Evolutionary conservation across 768 basidiomycete species (phyloP).

Genomic region (Auricularia sp.): DNA sequence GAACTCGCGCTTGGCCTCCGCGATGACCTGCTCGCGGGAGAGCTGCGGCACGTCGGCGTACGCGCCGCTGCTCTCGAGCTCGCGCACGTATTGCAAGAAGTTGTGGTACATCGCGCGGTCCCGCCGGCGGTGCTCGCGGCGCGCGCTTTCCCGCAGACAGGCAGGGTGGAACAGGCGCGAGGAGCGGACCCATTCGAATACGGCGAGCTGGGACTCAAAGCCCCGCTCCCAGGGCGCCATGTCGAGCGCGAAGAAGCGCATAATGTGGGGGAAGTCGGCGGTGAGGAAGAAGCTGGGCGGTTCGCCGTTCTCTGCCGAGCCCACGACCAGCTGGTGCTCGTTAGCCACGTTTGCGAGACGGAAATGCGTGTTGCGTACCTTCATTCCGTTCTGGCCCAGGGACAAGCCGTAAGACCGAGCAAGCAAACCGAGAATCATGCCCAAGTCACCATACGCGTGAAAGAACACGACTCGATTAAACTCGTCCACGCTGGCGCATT

Average conservation of each 20-base stretch:
- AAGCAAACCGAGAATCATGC: conserved; percentile 56
- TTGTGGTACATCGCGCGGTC: conserved; percentile 49
- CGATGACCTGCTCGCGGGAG: conserved; percentile 10
- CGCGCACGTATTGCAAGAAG: conserved; percentile 42
- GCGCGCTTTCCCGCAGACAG: conserved; percentile 22
- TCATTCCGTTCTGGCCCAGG: conserved; percentile 46
- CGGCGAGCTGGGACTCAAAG: conserved; percentile 41
- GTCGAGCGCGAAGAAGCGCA: conserved; percentile 48
- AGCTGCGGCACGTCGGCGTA: neutral
- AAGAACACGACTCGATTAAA: conserved; percentile 44
- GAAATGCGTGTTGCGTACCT: conserved; percentile 26
- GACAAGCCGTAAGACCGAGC: conserved; percentile 40
- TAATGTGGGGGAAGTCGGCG: conserved; percentile 36
- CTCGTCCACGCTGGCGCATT: conserved; percentile 41
- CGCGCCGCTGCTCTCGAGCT: conserved; percentile 10
- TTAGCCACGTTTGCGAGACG: neutral
- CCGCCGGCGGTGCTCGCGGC: conserved; percentile 32
- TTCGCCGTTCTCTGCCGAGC: conserved; percentile 13
- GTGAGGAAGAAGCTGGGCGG: conserved; percentile 39
- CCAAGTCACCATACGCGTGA: conserved; percentile 60
- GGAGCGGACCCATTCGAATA: conserved; percentile 48
- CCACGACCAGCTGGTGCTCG: neutral
- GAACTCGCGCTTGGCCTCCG: conserved; percentile 43
- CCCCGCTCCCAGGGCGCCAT: conserved; percentile 41
- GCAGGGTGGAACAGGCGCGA: conserved; percentile 43